Conservation (phyloP, 805 yeast genomes). For the Saccharomycopsis synnaedendra region DNA sequence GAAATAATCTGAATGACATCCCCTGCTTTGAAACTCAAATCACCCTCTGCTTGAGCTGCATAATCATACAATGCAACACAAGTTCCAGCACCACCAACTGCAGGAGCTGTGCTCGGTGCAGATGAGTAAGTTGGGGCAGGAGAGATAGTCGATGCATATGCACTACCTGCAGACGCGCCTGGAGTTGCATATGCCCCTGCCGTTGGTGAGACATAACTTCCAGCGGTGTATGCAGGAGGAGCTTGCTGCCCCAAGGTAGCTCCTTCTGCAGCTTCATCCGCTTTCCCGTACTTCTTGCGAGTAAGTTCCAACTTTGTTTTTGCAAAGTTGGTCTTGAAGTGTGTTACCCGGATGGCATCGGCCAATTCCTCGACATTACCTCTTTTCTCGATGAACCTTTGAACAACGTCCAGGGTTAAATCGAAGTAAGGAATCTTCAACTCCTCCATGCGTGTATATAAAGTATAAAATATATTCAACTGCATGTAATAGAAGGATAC, state of each 20-base stretch:
- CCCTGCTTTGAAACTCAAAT: slow-evolving; percentile 79
- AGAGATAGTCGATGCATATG: not conserved
- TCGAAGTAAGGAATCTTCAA: slow-evolving; percentile 96
- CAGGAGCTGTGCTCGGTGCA: not conserved
- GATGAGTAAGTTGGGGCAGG: not conserved
- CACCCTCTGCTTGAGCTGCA: slow-evolving; percentile 89
- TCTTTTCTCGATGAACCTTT: slow-evolving; percentile 67
- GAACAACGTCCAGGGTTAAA: slow-evolving; percentile 69
- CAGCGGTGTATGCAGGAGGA: slow-evolving; percentile 19
- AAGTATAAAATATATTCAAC: slow-evolving; percentile 88
- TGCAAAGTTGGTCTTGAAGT: slow-evolving; percentile 83
- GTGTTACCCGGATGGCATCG: slow-evolving; percentile 82
- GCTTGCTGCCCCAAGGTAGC: slow-evolving; percentile 1
- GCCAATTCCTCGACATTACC: slow-evolving; percentile 87
- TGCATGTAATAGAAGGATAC: slow-evolving; percentile 96
- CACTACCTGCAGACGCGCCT: slow-evolving; percentile 12
- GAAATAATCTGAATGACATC: slow-evolving; percentile 74
- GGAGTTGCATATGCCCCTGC: slow-evolving; percentile 23
- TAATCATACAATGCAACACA: slow-evolving; percentile 91
- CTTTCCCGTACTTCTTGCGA: slow-evolving; percentile 54
- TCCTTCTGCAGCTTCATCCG: slow-evolving; percentile 9
- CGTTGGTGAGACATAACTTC: slow-evolving; percentile 19
- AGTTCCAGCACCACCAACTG: slow-evolving; percentile 28
- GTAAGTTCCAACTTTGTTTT: slow-evolving; percentile 76
- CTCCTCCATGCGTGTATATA: slow-evolving; percentile 85